Evolutionary conservation across 257 asterid genomes (phyloP).

Genomic region (Ocimum tenuiflorum): DNA sequence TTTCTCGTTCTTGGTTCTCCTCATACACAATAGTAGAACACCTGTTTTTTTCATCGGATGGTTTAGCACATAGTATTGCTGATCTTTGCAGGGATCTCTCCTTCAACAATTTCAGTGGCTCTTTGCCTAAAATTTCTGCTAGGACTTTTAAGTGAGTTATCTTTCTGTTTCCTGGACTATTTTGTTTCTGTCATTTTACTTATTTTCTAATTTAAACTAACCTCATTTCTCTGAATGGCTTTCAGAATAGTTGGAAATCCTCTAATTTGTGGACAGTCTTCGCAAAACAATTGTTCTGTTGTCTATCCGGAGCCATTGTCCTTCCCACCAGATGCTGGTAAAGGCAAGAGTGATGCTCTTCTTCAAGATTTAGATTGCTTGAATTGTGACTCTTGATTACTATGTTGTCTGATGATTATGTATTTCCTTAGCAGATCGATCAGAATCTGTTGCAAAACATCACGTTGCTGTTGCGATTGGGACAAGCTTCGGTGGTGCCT

Average conservation of each 20-base stretch:
- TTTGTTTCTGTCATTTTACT: not conserved
- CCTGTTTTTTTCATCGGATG: not conserved
- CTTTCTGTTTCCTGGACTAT: not conserved
- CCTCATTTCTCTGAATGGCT: conserved; percentile 17
- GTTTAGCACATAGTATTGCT: not conserved
- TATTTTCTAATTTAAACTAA: not conserved
- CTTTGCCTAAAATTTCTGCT: conserved; percentile 72
- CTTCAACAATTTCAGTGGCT: conserved; percentile 84
- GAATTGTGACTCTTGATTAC: not conserved
- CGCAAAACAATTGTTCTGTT: conserved; percentile 63
- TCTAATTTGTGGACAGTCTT: conserved; percentile 61
- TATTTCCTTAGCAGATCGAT: conserved; percentile 38
- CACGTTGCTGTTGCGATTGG: conserved; percentile 63
- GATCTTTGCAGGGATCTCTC: conserved; percentile 75
- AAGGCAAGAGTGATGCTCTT: conserved; percentile 33
- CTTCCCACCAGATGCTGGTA: conserved; percentile 55
- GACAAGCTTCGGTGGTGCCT: conserved; percentile 60
- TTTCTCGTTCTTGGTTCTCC: not conserved
- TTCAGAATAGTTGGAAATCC: conserved; percentile 81
- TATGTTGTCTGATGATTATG: not conserved
- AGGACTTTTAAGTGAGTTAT: conserved; percentile 77
- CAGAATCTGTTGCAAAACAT: conserved; percentile 44
- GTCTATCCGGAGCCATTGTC: conserved; percentile 75
- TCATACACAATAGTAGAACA: not conserved
- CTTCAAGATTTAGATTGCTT: not conserved